Conservation (phyloP, 176 grass and related monocot genomes). For the Aegilops umbellulata region DNA sequence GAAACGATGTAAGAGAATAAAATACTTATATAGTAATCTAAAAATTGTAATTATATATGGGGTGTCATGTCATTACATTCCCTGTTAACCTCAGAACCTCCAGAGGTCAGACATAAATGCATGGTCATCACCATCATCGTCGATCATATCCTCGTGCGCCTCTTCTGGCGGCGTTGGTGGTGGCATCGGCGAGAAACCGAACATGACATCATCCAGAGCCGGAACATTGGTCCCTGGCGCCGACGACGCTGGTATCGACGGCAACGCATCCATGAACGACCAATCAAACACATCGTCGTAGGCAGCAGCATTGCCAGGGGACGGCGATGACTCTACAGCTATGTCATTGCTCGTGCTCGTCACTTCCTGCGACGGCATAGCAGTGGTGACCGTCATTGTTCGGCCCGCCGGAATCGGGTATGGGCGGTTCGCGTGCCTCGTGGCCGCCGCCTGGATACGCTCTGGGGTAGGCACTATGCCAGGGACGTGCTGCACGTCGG, state of each 20-base stretch:
- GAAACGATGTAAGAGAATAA: not conserved
- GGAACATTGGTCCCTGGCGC: not conserved
- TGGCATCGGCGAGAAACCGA: constrained; percentile 14
- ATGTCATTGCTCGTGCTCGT: not conserved
- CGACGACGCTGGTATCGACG: not conserved
- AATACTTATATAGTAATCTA: too few species aligned
- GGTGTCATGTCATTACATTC: not conserved
- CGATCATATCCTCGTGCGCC: not conserved
- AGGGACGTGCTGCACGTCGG: constrained; percentile 18
- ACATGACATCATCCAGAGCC: constrained; percentile 40
- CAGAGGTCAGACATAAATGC: constrained; percentile 41
- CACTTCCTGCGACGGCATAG: not conserved
- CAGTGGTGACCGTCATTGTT: not conserved
- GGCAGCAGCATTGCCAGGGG: not conserved
- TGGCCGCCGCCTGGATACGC: constrained; percentile 31
- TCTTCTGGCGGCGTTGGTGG: not conserved
- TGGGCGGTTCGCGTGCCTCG: constrained; percentile 29
- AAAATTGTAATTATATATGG: not conserved
- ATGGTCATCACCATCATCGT: constrained; percentile 4
- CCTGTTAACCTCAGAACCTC: constrained; percentile 17
- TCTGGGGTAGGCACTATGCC: constrained; percentile 15
- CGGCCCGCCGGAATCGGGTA: not conserved
- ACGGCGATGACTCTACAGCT: not conserved
- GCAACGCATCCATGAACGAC: constrained; percentile 43
- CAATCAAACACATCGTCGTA: constrained; percentile 28